Evolutionary conservation across 352 stramenopile species (phyloP).

Genomic region (Globisporangium middletonii): DNA sequence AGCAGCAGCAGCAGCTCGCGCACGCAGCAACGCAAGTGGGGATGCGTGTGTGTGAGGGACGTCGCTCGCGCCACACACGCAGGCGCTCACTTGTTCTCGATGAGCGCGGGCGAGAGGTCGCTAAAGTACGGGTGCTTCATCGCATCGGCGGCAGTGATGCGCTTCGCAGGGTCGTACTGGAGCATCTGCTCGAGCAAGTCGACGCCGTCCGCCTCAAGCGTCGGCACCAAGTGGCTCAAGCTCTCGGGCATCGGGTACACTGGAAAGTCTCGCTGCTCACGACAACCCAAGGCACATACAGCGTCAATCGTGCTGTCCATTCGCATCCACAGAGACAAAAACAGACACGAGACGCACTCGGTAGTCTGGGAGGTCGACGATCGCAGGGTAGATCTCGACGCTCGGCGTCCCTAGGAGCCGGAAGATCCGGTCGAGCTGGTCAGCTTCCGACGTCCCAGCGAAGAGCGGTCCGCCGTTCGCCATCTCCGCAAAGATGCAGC

Average conservation of each 20-base stretch:
- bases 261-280: conserved; percentile 84
- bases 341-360: conserved; percentile 43
- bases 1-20: not conserved
- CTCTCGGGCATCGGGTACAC: conserved; percentile 86
- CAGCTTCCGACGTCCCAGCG: conserved; percentile 93
- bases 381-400: conserved; percentile 91
- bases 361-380: conserved; percentile 97
- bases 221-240: conserved; percentile 89
- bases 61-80: not conserved
- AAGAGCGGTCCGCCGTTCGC: conserved; percentile 92
- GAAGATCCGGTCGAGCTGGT: conserved; percentile 99
- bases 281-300: not conserved
- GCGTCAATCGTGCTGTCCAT: not conserved
- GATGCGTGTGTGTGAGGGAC: not conserved
- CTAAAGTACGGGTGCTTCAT: conserved; percentile 98
- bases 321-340: not conserved
- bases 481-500: conserved; percentile 98
- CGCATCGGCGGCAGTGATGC: conserved; percentile 92
- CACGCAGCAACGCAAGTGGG: no score
- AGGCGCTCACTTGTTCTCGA: conserved; percentile 38
- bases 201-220: conserved; percentile 86
- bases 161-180: conserved; percentile 85
- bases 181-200: conserved; percentile 91
- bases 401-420: conserved; percentile 94
- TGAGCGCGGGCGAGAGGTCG: conserved; percentile 79